Evolutionary conservation across 768 basidiomycete species (phyloP), one percentile per base, ranked within the genome.

Genomic region (Sistotremastrum niveocremeum): DNA sequence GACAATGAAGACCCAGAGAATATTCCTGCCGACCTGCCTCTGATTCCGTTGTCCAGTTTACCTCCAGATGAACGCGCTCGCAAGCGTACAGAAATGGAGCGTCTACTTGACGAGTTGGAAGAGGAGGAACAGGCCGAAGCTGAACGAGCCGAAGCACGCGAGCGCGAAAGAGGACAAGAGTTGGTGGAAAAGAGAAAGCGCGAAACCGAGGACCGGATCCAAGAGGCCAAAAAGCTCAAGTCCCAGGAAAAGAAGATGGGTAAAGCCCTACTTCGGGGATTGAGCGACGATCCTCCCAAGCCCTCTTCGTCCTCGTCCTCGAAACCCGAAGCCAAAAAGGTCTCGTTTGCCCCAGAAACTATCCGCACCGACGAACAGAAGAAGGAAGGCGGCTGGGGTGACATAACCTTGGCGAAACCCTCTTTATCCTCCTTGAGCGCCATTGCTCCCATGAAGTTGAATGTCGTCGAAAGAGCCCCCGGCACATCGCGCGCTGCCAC

Each of bases 241-340:
- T 57, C 60, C 12, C 57, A 64, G 12, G 82, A 84, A 59, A 81
- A 76, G 66, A 83, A 76, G 63, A 84, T 88, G 81, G 84, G 83
- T 2, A 76, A 70, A 52, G 76, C 81, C 0, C 65, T 87, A 36
- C 48, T 86, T 37, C 59, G 60, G 40, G 70, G 70, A 46, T 20
- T 20, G 20, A 20, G 20, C 20, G 20, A 20, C 20, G 20, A 20
- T 20, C 20, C 20, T 20, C 20, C 20, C 20, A 20, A 20, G 20
- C 20, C 1, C 20, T 20, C 20, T 20, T 20, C 20, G 20, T 20
- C 20, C 6, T 6, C 5, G 20, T 34, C 39, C 56, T 29, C 59
- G 66, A n/a, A 60, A 57, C 45, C 62, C 67, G 37, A 75, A 72
- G 64, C 20, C 20, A 86, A 84, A 55, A 69, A 62, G 7, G 84